phyloP scores from a whole-genome alignment of 2,329 filamentous ascomycete genomes.

The Tolypocladium album region DNA sequence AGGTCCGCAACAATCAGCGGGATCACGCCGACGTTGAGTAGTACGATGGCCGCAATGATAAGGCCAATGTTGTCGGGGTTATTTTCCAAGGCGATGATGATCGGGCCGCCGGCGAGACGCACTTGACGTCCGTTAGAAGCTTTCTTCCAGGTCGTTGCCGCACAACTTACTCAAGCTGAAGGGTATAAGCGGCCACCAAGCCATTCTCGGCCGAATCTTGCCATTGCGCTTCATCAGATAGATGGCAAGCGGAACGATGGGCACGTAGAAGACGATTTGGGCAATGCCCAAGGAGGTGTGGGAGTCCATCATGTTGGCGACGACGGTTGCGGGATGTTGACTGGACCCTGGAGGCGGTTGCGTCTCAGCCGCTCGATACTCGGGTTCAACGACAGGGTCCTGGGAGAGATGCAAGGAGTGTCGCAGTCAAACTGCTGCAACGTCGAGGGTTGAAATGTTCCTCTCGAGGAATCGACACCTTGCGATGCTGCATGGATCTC shows the following conservation, averaged over 20 bases:
- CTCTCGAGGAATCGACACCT: background rate
- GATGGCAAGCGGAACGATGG: conserved; percentile 12
- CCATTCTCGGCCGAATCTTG: conserved; percentile 13
- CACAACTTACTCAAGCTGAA: conserved; percentile 11
- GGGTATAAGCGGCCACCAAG: conserved; percentile 15
- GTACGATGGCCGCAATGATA: conserved; percentile 13
- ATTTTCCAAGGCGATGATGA: conserved; percentile 12
- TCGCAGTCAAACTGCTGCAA: background rate
- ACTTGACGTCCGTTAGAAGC: conserved; percentile 3
- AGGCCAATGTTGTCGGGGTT: conserved; percentile 10
- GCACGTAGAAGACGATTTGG: conserved; percentile 15
- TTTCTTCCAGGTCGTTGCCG: background rate
- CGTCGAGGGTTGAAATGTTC: background rate
- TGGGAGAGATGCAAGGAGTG: background rate
- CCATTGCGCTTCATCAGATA: conserved; percentile 14
- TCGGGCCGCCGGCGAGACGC: conserved; percentile 15
- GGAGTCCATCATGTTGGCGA: conserved; percentile 6
- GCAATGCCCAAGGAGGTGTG: conserved; percentile 13
- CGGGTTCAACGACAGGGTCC: background rate
- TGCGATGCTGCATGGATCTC: background rate
- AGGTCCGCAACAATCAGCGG: conserved; percentile 14
- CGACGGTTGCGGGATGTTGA: background rate
- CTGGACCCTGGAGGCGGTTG: background rate
- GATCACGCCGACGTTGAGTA: conserved; percentile 18
- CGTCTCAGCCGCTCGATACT: background rate